Percentiles rank a stretch among this genome's conserved stretches.
phyloP scores from a whole-genome alignment of 371 early-diverging fungal species.

The Gilbertella persicaria region DNA sequence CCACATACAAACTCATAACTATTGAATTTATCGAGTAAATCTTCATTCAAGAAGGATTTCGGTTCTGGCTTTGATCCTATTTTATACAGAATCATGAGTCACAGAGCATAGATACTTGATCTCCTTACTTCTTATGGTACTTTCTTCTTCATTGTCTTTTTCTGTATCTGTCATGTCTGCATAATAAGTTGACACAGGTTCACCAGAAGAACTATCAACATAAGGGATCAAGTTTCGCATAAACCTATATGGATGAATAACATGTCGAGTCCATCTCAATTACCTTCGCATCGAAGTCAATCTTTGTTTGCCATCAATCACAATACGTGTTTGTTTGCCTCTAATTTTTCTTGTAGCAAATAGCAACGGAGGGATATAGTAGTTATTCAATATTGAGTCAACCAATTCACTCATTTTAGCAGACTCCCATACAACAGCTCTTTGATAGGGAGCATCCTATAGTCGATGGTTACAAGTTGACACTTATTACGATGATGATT shows the following conservation, averaged over 20 bases:
- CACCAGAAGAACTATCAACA: constrained; percentile 13
- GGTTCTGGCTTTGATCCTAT: background rate
- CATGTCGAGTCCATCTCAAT: background rate
- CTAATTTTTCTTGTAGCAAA: constrained; percentile 21
- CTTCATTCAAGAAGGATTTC: background rate
- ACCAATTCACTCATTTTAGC: constrained; percentile 36
- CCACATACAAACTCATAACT: constrained; percentile 25
- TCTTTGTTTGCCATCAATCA: constrained; percentile 46
- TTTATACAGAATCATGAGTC: background rate
- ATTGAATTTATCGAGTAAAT: constrained; percentile 20
- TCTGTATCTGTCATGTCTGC: constrained; percentile 3
- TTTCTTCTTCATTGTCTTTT: background rate
- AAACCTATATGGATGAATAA: constrained; percentile 24
- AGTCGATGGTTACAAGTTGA: background rate
- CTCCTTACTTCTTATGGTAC: background rate
- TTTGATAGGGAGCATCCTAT: constrained; percentile 44
- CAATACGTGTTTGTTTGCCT: constrained; percentile 15
- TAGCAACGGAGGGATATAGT: constrained; percentile 39
- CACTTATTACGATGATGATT: background rate
- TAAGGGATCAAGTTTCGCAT: constrained; percentile 41
- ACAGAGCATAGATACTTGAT: background rate
- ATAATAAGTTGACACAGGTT: constrained; percentile 11
- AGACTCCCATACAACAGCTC: constrained; percentile 35
- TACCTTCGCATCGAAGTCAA: constrained; percentile 36
- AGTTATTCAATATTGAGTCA: constrained; percentile 40